A percentile compares a stretch with the other conserved stretches of the same genome.
phyloP scores from a whole-genome alignment of 2,329 filamentous ascomycete species.

The Pestalotiopsis sp. region DNA sequence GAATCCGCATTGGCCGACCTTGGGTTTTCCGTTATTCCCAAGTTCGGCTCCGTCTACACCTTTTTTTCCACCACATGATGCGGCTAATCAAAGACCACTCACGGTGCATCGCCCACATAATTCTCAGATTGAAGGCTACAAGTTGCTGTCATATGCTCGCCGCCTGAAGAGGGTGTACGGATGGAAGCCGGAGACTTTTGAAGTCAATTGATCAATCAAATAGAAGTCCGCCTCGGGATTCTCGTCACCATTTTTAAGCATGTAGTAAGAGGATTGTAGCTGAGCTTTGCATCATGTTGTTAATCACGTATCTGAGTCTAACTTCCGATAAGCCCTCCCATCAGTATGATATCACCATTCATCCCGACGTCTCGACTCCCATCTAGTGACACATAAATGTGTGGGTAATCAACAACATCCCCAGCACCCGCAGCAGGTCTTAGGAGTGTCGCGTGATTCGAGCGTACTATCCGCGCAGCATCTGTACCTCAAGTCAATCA shows the following conservation, averaged over 20 bases:
- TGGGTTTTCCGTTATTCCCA: slow-evolving; percentile 43
- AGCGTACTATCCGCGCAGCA: neutral
- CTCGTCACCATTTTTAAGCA: neutral
- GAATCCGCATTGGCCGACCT: slow-evolving; percentile 43
- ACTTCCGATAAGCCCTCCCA: neutral
- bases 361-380: neutral
- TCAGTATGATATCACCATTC: neutral
- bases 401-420: neutral
- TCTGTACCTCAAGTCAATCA: neutral
- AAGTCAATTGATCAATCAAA: neutral
- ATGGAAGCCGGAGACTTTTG: slow-evolving; percentile 38
- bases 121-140: slow-evolving; percentile 37
- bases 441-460: neutral
- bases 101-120: slow-evolving; percentile 41
- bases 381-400: neutral
- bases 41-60: slow-evolving; percentile 43
- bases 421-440: slow-evolving; percentile 1
- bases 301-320: neutral
- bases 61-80: slow-evolving; percentile 34
- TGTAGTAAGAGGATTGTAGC: neutral
- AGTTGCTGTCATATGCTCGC: slow-evolving; percentile 29
- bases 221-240: neutral
- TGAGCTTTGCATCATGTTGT: neutral
- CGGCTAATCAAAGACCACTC: slow-evolving; percentile 30
- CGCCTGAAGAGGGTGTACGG: slow-evolving; percentile 39